These are phyloP conservation scores for Yarrowia galli DNA, from an alignment of 1,139 yeast genomes.

Conservation along the genomic window DNA sequence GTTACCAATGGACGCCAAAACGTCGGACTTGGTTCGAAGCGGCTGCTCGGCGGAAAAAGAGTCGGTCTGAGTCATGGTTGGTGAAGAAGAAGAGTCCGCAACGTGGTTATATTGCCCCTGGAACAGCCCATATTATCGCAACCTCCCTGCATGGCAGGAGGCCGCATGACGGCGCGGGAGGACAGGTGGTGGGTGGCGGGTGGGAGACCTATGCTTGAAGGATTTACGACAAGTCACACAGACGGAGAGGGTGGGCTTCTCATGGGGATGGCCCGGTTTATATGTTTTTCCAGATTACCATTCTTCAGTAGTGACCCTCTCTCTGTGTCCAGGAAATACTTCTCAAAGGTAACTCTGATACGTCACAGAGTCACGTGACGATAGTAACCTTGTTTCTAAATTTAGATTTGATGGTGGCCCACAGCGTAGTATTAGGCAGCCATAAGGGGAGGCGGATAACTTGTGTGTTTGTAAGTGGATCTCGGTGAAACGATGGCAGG, in stretches of 20 bases:
- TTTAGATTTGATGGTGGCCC: background rate
- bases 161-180: background rate
- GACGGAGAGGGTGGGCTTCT: no score
- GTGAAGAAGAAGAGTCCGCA: background rate
- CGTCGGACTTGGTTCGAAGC: conserved; percentile 16
- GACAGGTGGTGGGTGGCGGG: no score
- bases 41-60: background rate
- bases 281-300: no score
- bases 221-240: no score
- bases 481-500: no score
- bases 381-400: conserved; percentile 11
- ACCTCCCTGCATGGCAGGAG: conserved; percentile 27
- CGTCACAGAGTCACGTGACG: conserved; percentile 9
- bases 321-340: no score
- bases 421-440: background rate
- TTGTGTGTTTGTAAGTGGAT: background rate
- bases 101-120: conserved; percentile 8
- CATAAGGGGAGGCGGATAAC: background rate
- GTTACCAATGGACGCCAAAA: conserved; percentile 15
- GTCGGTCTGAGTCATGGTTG: conserved; percentile 4
- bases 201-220: no score
- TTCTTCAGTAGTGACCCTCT: no score
- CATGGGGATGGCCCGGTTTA: no score
- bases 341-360: no score
- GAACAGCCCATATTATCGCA: conserved; percentile 27